A percentile compares a stretch with the other conserved stretches of the same genome.
These are phyloP conservation scores for Pichia sp. DNA, from an alignment of 1,139 yeast species.

Conservation along the genomic window DNA sequence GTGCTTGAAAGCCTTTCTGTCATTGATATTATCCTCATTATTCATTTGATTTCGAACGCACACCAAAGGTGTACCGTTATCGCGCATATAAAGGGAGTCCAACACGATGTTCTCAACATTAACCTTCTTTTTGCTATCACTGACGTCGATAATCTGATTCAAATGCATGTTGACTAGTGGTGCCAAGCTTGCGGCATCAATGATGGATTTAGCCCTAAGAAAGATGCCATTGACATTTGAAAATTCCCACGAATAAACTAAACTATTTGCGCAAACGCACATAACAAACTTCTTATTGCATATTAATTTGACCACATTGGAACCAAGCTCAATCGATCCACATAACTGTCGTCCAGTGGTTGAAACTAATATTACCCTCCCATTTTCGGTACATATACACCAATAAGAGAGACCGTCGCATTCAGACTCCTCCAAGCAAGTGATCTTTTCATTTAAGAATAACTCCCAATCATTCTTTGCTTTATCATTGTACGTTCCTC, in stretches of 20 bases:
- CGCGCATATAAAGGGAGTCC: slow-evolving; percentile 20
- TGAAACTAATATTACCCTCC: slow-evolving; percentile 61
- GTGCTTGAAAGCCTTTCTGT: no score
- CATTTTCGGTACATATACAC: slow-evolving; percentile 67
- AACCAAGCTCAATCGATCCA: slow-evolving; percentile 57
- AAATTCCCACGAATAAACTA: slow-evolving; percentile 42
- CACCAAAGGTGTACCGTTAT: slow-evolving; percentile 37
- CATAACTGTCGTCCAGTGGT: slow-evolving; percentile 49
- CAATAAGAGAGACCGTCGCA: slow-evolving; percentile 28
- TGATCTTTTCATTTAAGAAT: slow-evolving; percentile 21
- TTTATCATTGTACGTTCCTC: slow-evolving; percentile 8
- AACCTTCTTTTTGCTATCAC: slow-evolving; percentile 17
- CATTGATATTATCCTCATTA: no score
- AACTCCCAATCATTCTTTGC: slow-evolving; percentile 13
- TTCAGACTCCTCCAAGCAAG: slow-evolving; percentile 18
- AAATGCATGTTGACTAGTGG: slow-evolving; percentile 36
- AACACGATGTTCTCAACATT: slow-evolving; percentile 11
- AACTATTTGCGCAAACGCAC: slow-evolving; percentile 44
- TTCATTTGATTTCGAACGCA: neutral
- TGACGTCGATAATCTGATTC: neutral
- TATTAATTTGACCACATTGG: slow-evolving; percentile 43
- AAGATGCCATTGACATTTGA: slow-evolving; percentile 11
- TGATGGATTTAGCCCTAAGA: slow-evolving; percentile 25
- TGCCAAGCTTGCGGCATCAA: slow-evolving; percentile 43
- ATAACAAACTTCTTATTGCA: slow-evolving; percentile 48